phyloP scores from a whole-genome alignment of 345 rosid genomes.

The Citrus glauca region DNA sequence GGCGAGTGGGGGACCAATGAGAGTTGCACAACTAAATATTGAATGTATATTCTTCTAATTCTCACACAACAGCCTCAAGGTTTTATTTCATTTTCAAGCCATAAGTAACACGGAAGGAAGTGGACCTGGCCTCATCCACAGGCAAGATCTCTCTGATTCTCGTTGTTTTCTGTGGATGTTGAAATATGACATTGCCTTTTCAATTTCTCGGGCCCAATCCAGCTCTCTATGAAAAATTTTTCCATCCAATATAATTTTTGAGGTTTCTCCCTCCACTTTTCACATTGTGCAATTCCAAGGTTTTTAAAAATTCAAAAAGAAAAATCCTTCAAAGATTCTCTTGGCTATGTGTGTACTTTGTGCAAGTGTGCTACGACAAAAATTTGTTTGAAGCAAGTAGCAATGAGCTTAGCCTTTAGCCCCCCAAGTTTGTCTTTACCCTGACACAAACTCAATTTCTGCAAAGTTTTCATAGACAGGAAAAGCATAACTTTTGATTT shows the following conservation, averaged over 20 bases:
- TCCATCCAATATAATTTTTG: not conserved
- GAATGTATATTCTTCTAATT: slow-evolving; percentile 13
- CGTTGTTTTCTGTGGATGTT: slow-evolving; percentile 40
- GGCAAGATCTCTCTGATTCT: slow-evolving; percentile 63
- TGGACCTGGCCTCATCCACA: slow-evolving; percentile 47
- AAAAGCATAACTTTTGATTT: not conserved
- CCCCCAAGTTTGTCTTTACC: slow-evolving; percentile 20
- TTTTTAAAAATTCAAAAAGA: slow-evolving; percentile 5
- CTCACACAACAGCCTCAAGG: slow-evolving; percentile 19
- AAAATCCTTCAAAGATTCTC: slow-evolving; percentile 25
- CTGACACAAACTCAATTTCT: not conserved
- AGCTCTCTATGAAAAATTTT: not conserved
- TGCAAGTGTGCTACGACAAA: not conserved
- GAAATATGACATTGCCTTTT: slow-evolving; percentile 46
- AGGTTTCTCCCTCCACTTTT: slow-evolving; percentile 18
- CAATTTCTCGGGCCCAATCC: slow-evolving; percentile 49
- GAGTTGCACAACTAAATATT: slow-evolving; percentile 6
- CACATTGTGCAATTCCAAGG: slow-evolving; percentile 21
- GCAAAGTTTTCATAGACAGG: not conserved
- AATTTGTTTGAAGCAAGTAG: slow-evolving; percentile 21
- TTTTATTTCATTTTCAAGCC: slow-evolving; percentile 40
- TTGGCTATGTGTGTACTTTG: not conserved
- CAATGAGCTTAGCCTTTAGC: not conserved
- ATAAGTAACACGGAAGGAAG: slow-evolving; percentile 23
- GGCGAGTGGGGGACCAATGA: slow-evolving; percentile 28